Conservation (phyloP, 148 eudicot genomes). For the Euryodendron excelsum region DNA sequence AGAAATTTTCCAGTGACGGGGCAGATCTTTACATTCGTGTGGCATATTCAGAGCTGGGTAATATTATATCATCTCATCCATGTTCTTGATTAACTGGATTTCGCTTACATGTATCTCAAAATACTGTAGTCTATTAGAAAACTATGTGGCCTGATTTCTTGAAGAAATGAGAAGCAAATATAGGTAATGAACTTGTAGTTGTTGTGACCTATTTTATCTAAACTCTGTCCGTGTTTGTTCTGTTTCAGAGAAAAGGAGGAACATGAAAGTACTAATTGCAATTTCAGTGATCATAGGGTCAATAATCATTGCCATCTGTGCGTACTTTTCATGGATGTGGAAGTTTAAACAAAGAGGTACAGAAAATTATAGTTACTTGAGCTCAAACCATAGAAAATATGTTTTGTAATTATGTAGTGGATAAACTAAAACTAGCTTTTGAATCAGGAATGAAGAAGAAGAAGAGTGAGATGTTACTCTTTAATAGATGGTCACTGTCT, state of each 20-base stretch:
- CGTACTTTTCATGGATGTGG: conserved; percentile 16
- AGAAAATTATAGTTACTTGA: neutral
- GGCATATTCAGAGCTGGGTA: conserved; percentile 36
- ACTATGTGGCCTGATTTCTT: too few relatives aligned
- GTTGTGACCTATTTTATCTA: neutral
- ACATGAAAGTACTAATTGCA: neutral
- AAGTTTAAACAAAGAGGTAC: conserved; percentile 21
- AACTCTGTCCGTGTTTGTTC: neutral
- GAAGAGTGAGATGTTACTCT: neutral
- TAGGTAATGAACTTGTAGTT: neutral
- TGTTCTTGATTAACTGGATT: too few relatives aligned
- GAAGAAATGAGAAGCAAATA: neutral
- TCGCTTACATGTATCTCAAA: neutral
- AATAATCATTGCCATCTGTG: neutral
- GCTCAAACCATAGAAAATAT: neutral
- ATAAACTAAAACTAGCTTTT: neutral
- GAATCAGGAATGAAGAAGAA: conserved; percentile 1
- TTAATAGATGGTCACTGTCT: neutral
- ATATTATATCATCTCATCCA: neutral
- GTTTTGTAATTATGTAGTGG: neutral
- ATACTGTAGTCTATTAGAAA: too few relatives aligned
- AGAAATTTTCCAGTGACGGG: conserved; percentile 26
- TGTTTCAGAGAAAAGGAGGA: conserved; percentile 20
- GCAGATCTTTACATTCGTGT: conserved; percentile 38
- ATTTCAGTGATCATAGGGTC: conserved; percentile 19